Evolutionary conservation across 345 rosid species (phyloP), one percentile per base, ranked within the genome.

Genomic region (Pistacia vera): DNA sequence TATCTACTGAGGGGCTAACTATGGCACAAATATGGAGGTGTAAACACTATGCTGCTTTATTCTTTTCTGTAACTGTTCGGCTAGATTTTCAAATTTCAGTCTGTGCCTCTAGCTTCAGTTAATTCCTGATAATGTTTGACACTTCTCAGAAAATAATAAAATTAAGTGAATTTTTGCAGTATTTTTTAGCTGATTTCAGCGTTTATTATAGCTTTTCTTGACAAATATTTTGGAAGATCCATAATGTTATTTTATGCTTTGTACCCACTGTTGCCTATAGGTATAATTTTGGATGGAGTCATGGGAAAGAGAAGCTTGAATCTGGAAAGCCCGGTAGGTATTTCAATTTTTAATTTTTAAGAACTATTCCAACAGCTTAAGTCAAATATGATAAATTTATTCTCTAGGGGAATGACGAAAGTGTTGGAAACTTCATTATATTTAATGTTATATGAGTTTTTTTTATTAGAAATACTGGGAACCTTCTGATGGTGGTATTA

Each of bases 251-350:
- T 44, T 10, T 54, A 16, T 58, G 72, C 8, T 48, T 28, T 65
- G 58, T 56, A 62, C 48, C 57, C 35, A 25, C 28, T 28, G 38
- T 75, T 68, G 22, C 67, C n/a, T 77, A 49, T 57, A 94, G 99
- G 90, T 95, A 90, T 74, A 93, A 89, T 81, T 91, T 89, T 66
- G 99, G 99, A 72, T 95, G 98, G 98, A 95, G 98, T 81, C 99
- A 93, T 88, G 98, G 97, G 63, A 91, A 93, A 77, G 99, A 95
- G 85, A 86, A 86, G 79, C 94, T 95, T 79, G 97, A 95, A 90
- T 91, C 98, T 33, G 99, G 97, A 78, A 95, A 87, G 83, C 90
- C 85, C 74, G 99, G 99, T 93, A 71, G 16, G 18, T 54, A 54
- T 54, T 54, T 54, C 57, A 14, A 41, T 54, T 3, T 52, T 54